Base-by-base conservation (phyloP, 2,329 filamentous ascomycete species). In the Meredithiella fracta region DNA sequence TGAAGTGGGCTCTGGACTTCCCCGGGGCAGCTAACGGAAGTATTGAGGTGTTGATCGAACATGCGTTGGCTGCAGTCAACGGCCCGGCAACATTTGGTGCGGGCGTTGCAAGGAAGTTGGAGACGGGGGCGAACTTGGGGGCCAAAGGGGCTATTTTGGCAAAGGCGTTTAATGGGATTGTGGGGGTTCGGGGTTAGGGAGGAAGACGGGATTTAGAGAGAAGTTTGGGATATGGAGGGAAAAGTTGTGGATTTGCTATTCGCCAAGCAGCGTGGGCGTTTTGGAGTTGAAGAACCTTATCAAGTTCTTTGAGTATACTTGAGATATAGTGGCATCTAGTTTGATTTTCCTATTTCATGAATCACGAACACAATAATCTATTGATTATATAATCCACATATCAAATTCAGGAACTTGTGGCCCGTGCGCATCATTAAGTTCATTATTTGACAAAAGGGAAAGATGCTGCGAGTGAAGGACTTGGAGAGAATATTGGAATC, bases 1-100 rank as follows among this genome's bases (percentile, higher is more conserved):
- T 95, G 66, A 96, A 96, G 72, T 95, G 92, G 73, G 86, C 85
- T n/a, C 80, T 96, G 55, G 88, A 96, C 68, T 95, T 96, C 74
- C 90, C 89, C 0, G 80, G 79, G 25, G 79, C 89, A 0, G 85
- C 90, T n/a, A 86, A 80, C 47, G 90, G 90, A 50, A 83, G 86
- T 34, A 95, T 95, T 60, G 90, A 96, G 70, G 77, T 83, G 42
- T 78, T 92, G 42, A 85, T 94, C 62, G 80, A 85, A 38, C 77
- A 83, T 64, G 79, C 84, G 0, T 75, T 94, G 59, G 40, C 55
- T 64, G 67, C 5, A 64, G 65, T 42, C 67, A 79, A 53, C 70
- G 71, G 1, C 72, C 73, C 37, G 68, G 84, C 94, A 50, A 96
- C 90, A 0, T 96, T 96, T 65, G 90, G 90, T 54, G 87, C 83